Base-by-base conservation (phyloP, 345 rosid species). In the Microthlaspi erraticum region DNA sequence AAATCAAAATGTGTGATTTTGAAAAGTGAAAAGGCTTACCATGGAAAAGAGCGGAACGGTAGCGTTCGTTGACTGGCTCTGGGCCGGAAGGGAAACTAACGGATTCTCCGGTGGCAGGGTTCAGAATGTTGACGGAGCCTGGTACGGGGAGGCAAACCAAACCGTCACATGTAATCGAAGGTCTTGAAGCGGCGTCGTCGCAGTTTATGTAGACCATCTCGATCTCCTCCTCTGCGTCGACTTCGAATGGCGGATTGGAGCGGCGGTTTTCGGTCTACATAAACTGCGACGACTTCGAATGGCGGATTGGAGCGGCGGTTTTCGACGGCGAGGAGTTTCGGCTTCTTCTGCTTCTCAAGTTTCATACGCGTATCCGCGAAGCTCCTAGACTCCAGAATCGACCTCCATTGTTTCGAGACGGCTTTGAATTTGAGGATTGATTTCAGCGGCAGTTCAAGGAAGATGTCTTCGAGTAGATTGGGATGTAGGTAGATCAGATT, bases 71-170 rank as follows among this genome's bases (percentile, higher is more conserved):
- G 10, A 16, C 50, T 7, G 33, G 19, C n/a, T 60, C 48, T 0
- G n/a, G 62, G 10, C 64, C 54, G 33, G 36, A 55, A 55, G 34
- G n/a, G 23, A 55, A 43, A 2, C 44, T 18, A 33, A 55, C 10
- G 3, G 8, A 17, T 33, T 44, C 52, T 55, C 64, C 16, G 5
- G 54, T 55, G 26, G 44, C 12, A 32, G 72, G 72, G 51, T 68
- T 68, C 18, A 44, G 19, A 19, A 68, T 23, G 34, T 45, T 55
- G 54, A 68, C 32, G 11, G 23, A 55, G 3, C 51, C 53, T 10
- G 36, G 64, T 18, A 19, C 34, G 0, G 64, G 72, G 16, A 68
- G 18, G 72, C 64, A 68, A 52, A 68, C 54, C 4, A 68, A 8
- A 44, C 72, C 45, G 23, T 68, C 18, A 68, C 72, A 55, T 5